phyloP scores from a whole-genome alignment of 2,329 filamentous ascomycete genomes.

The Albophoma yamanashiensis region DNA sequence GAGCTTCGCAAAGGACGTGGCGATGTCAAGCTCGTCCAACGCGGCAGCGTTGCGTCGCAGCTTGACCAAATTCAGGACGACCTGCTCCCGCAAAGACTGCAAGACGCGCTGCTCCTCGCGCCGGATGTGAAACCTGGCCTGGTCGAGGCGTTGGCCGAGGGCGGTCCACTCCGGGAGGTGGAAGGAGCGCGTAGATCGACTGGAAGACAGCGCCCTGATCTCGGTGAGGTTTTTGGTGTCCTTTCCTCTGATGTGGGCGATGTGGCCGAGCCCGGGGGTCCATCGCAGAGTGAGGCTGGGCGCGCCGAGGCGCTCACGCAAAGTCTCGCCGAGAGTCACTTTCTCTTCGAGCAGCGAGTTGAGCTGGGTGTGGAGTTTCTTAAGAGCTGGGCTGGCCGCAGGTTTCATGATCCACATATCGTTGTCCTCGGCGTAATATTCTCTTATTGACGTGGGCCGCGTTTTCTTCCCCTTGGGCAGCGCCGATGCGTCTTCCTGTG shows the following conservation, averaged over 20 bases:
- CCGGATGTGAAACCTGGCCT: constrained; percentile 65
- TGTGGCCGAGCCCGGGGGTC: constrained; percentile 79
- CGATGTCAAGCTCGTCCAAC: constrained; percentile 86
- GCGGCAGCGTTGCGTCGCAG: constrained; percentile 84
- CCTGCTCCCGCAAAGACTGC: constrained; percentile 57
- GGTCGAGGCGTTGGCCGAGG: constrained; percentile 71
- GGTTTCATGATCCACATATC: constrained; percentile 57
- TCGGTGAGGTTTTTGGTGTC: constrained; percentile 37
- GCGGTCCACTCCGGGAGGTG: constrained; percentile 75
- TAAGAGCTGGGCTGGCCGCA: constrained; percentile 55
- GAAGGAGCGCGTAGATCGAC: constrained; percentile 76
- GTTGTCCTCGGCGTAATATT: constrained; percentile 49
- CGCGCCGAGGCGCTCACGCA: constrained; percentile 52
- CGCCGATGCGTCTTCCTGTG: constrained; percentile 40
- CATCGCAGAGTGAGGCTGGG: constrained; percentile 69
- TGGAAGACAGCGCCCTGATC: constrained; percentile 52
- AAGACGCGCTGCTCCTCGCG: constrained; percentile 79
- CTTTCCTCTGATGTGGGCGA: constrained; percentile 82
- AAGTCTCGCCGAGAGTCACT: constrained; percentile 40
- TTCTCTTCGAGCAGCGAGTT: constrained; percentile 51
- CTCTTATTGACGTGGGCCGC: constrained; percentile 34
- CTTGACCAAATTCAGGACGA: constrained; percentile 73
- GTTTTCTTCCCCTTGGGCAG: constrained; percentile 45
- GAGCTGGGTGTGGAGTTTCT: constrained; percentile 58
- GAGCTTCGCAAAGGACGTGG: constrained; percentile 72